Base-by-base conservation (phyloP, 257 asterid genomes). In the Eucommia ulmoides region DNA sequence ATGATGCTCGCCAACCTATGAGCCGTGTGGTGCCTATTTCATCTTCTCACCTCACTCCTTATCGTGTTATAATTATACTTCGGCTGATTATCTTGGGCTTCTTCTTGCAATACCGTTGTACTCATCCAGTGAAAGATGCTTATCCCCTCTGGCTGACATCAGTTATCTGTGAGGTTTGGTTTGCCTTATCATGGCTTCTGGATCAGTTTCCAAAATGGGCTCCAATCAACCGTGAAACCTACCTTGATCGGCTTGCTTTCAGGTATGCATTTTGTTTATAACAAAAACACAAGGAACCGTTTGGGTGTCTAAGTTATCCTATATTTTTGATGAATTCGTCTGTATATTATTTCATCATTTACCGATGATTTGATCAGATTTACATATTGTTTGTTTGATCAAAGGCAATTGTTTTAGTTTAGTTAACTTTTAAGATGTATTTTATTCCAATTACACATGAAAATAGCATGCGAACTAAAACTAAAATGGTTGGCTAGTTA, bases 141-240 rank as follows among this genome's bases (percentile, higher is more conserved):
- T 81, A 81, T 64, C 87, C 87, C 41, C 29, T 81, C 61, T 81
- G 92, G 89, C 65, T 80, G 56, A 76, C 70, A 50, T 80, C 89
- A 33, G 89, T 80, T 49, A 80, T 80, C 26, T 81, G 92, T 60
- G 92, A 81, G 77, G 52, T 81, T 52, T 81, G 87, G 92, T 81
- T 81, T 70, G 83, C 83, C 19, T 56, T 77, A 22, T 81, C 92
- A 22, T 77, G 87, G 92, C 77, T 77, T 65, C 71, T 81, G 25
- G 92, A 81, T 49, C 87, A 81, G 54, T 81, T 81, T 50, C 92
- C 87, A 45, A 81, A 74, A 56, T 81, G 92, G 92, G 77, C 63
- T 51, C 92, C 92, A 11, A 29, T 77, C 51, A 74, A 81, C 63
- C 73, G 83, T 15, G 92, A 81, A 59, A 81, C 92, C 22, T 81